A percentile compares a stretch with the other conserved stretches of the same genome.
Conservation (phyloP, 2,329 filamentous ascomycete species). For the Pochonia chlamydosporia region DNA sequence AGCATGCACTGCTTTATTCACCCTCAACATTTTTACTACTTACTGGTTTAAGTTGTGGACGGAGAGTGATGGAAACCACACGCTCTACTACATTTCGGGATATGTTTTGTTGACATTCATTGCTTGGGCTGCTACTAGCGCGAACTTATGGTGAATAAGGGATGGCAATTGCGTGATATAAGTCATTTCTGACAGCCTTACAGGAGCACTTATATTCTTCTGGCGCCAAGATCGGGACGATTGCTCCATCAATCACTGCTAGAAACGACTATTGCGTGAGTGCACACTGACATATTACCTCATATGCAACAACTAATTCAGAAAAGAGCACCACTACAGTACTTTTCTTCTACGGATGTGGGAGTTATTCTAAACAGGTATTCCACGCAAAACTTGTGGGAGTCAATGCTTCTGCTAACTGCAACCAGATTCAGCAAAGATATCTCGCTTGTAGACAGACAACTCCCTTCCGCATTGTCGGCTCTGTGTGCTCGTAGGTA, state of each 20-base stretch:
- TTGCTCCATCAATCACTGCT: neutral
- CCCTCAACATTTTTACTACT: constrained; percentile 28
- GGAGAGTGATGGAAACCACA: constrained; percentile 9
- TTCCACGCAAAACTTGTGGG: neutral
- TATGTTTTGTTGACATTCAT: neutral
- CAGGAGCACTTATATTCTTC: neutral
- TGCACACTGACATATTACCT: neutral
- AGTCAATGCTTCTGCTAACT: too few relatives aligned
- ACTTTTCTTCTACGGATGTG: constrained; percentile 1
- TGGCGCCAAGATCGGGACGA: neutral
- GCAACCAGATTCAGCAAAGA: constrained; percentile 37
- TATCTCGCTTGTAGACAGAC: constrained; percentile 31
- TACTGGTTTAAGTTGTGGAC: constrained; percentile 36
- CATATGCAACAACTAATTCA: neutral
- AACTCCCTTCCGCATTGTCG: constrained; percentile 24
- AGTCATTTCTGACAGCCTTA: too few relatives aligned
- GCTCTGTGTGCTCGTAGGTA: constrained; percentile 21
- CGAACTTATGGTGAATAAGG: neutral
- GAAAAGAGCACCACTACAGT: neutral
- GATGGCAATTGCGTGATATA: too few relatives aligned
- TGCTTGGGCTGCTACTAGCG: neutral
- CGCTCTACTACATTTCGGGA: neutral
- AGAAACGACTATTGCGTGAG: neutral
- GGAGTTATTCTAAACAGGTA: constrained; percentile 6
- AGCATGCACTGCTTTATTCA: constrained; percentile 15